Evolutionary conservation across 1,284 basidiomycete species (phyloP).

Genomic region (Moesziomyces parantarcticus): DNA sequence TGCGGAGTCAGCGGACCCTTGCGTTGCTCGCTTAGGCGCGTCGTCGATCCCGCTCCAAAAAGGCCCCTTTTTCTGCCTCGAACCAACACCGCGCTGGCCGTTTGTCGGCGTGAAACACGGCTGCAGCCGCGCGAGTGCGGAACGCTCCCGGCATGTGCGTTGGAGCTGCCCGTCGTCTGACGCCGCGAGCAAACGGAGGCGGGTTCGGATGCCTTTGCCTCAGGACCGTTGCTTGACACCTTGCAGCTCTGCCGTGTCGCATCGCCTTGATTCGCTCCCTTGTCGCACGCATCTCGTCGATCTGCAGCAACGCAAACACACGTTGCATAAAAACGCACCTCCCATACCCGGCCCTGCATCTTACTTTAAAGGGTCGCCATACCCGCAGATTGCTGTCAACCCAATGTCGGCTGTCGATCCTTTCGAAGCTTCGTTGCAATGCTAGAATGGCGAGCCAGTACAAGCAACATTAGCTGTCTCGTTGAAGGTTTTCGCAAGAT

Average conservation of each 20-base stretch:
- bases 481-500: too few species aligned
- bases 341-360: constrained; percentile 15
- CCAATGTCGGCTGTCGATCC: neutral
- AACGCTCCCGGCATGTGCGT: neutral
- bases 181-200: neutral
- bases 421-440: too few species aligned
- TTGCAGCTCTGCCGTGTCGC: neutral
- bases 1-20: constrained; percentile 5
- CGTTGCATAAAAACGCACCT: constrained; percentile 12
- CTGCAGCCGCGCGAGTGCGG: neutral
- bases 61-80: neutral
- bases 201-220: neutral
- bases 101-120: neutral
- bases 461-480: too few species aligned
- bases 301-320: neutral
- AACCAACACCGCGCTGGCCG: too few species aligned
- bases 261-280: neutral
- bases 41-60: constrained; percentile 14
- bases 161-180: neutral
- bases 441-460: too few species aligned
- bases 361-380: neutral
- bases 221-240: neutral
- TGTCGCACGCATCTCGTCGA: too few species aligned
- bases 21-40: constrained; percentile 20
- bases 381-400: constrained; percentile 1